These are phyloP conservation scores for Spathaspora gorwiae DNA, from an alignment of 805 yeast species.

Conservation along the genomic window DNA sequence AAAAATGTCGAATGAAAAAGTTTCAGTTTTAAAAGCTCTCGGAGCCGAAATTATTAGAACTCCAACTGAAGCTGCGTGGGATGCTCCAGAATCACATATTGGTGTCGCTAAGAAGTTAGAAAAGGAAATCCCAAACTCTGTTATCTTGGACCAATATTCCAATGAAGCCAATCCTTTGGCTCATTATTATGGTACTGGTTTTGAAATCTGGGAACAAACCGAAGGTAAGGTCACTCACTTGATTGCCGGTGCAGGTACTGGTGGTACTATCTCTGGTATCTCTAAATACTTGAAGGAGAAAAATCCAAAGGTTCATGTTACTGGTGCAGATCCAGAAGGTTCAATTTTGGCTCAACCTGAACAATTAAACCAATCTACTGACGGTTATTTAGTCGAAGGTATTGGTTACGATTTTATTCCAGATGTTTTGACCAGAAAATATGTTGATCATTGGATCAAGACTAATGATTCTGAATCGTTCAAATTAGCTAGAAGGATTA, in stretches of 20 bases:
- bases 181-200: slow-evolving; percentile 81
- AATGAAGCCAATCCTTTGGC: slow-evolving; percentile 79
- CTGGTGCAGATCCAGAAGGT: slow-evolving; percentile 86
- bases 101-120: slow-evolving; percentile 81
- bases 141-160: slow-evolving; percentile 78
- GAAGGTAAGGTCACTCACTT: slow-evolving; percentile 65
- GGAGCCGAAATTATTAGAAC: slow-evolving; percentile 91
- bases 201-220: slow-evolving; percentile 80
- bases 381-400: slow-evolving; percentile 77
- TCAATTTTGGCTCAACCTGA: slow-evolving; percentile 82
- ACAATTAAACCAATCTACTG: slow-evolving; percentile 54
- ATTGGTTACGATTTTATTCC: slow-evolving; percentile 89
- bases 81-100: slow-evolving; percentile 84
- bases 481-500: slow-evolving; percentile 74
- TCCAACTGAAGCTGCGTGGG: slow-evolving; percentile 92
- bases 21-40: slow-evolving; percentile 78
- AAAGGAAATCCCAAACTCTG: slow-evolving; percentile 79
- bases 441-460: slow-evolving; percentile 78
- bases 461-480: slow-evolving; percentile 81
- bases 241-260: slow-evolving; percentile 93
- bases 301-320: slow-evolving; percentile 54
- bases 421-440: slow-evolving; percentile 63
- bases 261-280: slow-evolving; percentile 96
- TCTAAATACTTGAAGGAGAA: slow-evolving; percentile 71
- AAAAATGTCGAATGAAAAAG: slow-evolving; percentile 89